phyloP scores from a whole-genome alignment of 495 filamentous ascomycete species.

The Talaromyces nanjingensis region DNA sequence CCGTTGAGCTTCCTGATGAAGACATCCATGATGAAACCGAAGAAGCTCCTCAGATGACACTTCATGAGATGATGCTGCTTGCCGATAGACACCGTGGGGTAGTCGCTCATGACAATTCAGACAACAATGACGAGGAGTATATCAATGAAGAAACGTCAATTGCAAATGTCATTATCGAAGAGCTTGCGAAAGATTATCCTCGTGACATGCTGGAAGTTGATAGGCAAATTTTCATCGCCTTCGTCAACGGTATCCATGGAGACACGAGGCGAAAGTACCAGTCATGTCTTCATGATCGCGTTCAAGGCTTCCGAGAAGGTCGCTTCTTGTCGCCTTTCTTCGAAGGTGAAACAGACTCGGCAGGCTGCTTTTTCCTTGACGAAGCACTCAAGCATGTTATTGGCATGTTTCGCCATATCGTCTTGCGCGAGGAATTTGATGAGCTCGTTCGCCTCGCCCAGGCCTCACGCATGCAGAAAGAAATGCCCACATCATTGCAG shows the following conservation, averaged over 20 bases:
- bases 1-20: conserved; percentile 19
- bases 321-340: conserved; percentile 27
- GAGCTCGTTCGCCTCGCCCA: conserved; percentile 22
- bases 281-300: conserved; percentile 27
- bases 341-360: conserved; percentile 25
- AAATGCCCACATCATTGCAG: background rate
- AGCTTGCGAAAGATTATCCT: conserved; percentile 29
- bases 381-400: conserved; percentile 33
- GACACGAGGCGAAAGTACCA: conserved; percentile 28
- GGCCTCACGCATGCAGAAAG: conserved; percentile 7
- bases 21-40: conserved; percentile 17
- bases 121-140: conserved; percentile 13
- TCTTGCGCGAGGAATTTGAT: conserved; percentile 31
- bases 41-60: conserved; percentile 28
- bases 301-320: conserved; percentile 30
- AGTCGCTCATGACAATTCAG: conserved; percentile 15
- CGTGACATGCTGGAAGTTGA: conserved; percentile 35
- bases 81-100: conserved; percentile 20
- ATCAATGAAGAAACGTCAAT: conserved; percentile 11
- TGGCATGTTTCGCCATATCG: conserved; percentile 33
- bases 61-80: conserved; percentile 38
- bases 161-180: conserved; percentile 12
- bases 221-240: conserved; percentile 34
- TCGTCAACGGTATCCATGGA: conserved; percentile 40
- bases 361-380: conserved; percentile 27